phyloP scores from a whole-genome alignment of 495 filamentous ascomycete genomes.

The Penicillium angulare region DNA sequence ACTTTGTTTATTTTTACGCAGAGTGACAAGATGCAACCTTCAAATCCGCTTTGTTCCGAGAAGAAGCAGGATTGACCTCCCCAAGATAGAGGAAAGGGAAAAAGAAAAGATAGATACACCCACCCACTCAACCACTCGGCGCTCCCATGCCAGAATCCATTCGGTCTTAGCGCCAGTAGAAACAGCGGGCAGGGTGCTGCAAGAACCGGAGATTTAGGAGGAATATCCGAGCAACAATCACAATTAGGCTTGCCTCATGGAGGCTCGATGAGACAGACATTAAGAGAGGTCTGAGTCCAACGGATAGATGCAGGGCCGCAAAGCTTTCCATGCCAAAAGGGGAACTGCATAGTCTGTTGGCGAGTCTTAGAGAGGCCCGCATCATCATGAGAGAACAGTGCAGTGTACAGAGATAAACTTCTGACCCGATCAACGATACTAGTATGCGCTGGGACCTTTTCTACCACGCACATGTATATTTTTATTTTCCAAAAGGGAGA shows the following conservation, averaged over 20 bases:
- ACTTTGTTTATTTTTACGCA: too few relatives aligned
- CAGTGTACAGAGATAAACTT: conserved; percentile 21
- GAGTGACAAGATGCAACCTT: not conserved
- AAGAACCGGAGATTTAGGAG: conserved; percentile 26
- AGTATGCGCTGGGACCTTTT: not conserved
- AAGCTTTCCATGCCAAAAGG: conserved; percentile 32
- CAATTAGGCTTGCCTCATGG: not conserved
- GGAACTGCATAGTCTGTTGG: conserved; percentile 22
- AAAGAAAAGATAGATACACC: not conserved
- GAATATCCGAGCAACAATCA: conserved; percentile 20
- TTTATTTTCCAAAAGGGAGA: conserved; percentile 2
- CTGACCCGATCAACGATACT: conserved; percentile 16
- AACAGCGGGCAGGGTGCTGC: conserved; percentile 11
- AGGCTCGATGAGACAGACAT: conserved; percentile 27
- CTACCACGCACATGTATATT: not conserved
- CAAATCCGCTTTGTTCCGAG: not conserved
- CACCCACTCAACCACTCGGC: too few relatives aligned
- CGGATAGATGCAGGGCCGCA: conserved; percentile 37
- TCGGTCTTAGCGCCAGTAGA: not conserved
- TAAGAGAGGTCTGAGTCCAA: conserved; percentile 38
- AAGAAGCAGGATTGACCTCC: too few relatives aligned
- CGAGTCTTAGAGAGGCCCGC: conserved; percentile 17
- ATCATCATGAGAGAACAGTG: conserved; percentile 7
- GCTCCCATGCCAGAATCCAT: conserved; percentile 1
- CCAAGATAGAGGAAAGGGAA: not conserved